Evolutionary conservation across 345 rosid genomes (phyloP).

Genomic region (Balakata baccata): DNA sequence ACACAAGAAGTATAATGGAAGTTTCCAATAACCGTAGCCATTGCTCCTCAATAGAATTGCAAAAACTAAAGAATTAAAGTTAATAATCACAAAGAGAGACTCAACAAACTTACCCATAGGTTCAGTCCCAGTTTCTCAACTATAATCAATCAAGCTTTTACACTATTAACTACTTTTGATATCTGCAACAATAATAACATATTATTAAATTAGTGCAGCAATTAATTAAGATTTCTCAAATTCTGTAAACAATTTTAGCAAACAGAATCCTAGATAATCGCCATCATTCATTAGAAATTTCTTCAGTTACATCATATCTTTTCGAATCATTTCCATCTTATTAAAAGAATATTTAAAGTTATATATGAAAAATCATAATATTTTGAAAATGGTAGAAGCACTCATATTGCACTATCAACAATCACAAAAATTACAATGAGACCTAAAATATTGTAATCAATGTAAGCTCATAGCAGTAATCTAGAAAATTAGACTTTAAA

Average conservation of each 20-base stretch:
- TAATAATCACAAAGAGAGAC: neutral
- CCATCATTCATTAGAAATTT: neutral
- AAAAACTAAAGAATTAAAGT: neutral
- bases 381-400: no score
- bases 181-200: conserved; percentile 42
- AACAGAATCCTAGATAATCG: neutral
- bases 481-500: no score
- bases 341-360: neutral
- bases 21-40: neutral
- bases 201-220: neutral
- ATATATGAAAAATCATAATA: neutral
- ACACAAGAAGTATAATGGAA: neutral
- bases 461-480: no score
- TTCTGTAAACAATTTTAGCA: no score
- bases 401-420: no score
- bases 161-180: conserved; percentile 96
- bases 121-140: conserved; percentile 82
- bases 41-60: neutral
- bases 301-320: neutral
- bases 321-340: neutral
- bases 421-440: no score
- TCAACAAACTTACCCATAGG: conserved; percentile 78
- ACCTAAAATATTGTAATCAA: no score
- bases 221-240: neutral
- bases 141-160: conserved; percentile 98